Evolutionary conservation across 2,329 filamentous ascomycete species (phyloP), one percentile per base, ranked within the genome.

Genomic region (Monosporascus sp.): DNA sequence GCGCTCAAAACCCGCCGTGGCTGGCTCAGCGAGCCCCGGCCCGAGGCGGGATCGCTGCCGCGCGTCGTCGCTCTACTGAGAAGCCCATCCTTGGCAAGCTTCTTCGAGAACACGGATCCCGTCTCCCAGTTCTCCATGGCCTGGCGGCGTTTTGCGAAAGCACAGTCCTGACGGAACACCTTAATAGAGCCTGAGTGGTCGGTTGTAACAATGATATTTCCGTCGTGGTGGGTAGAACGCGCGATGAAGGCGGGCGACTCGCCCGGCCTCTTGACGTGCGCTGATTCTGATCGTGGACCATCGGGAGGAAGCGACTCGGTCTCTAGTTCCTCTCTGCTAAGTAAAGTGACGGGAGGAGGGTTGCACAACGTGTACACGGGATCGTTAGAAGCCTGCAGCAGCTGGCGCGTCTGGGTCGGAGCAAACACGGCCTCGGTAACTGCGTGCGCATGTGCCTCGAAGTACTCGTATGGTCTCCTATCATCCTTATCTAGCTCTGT

Each of bases 281-380:
- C 54, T 19, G 62, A 57, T 55, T 69, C 54, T 9, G 57, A 62
- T 31, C 59, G 57, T 27, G 55, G 62, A 54, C 74, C 64, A 48
- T 70, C 66, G 5, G 69, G 69, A 14, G 74, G 63, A 2, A 68
- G 70, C 2, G 69, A 69, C 53, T 76, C 73, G 52, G 72, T 80
- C 7, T 66, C 65, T 31, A 70, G 72, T 63, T 94, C 89, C 20
- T 87, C 84, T 26, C 86, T 80, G 59, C 87, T 91, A 56, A 92
- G 78, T 19, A 97, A 77, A 7, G 85, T 92, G 17, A 97, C 85
- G 0, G 93, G 91, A 0, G 93, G 94, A 5, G 94, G 94, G 62
- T 97, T 97, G 76, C 94, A 97, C 1, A 97, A 78, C 63, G 97
- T 92, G 68, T 91, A 99, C n/a, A 99, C 82, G 1, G 94, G 92